Evolutionary conservation across 805 yeast genomes (phyloP), one percentile per base, ranked within the genome.

Genomic region (Kuraishia ogatae): DNA sequence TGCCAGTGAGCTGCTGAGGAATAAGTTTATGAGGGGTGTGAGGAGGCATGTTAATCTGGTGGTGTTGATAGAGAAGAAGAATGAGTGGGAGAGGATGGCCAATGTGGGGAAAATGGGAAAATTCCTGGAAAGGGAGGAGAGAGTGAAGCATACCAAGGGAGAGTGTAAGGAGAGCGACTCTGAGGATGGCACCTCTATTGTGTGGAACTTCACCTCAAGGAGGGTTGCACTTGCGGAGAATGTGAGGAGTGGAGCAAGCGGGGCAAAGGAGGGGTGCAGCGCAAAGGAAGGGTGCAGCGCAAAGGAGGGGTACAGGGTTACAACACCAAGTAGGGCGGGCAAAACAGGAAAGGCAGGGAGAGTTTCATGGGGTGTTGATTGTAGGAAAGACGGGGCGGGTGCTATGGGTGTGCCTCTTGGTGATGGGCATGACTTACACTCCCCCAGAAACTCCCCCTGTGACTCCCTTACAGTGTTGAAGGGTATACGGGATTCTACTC

Each of bases 1-100:
- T 19, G 88, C 93, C 0, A 57, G 66, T 0, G 70, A 72, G 15
- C 71, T 94, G 51, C 70, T 88, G 56, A 19, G 21, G 50, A 78
- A 77, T 52, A 74, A 75, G 52, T 85, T 85, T 62, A 69, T 87
- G 20, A 73, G 71, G 51, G 64, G 66, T 48, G 62, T 67, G 48
- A 69, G 66, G 57, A 63, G 67, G 54, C 64, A 67, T 29, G 58
- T 62, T 4, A 64, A 66, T 54, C 61, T 74, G 51, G 59, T 68
- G 11, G 65, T 64, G 28, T 62, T 77, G 58, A 70, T 81, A 50
- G 64, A 70, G 53, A 68, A 67, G 39, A 81, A 75, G 61, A 69
- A 76, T 43, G 61, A 64, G 20, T 68, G 72, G 68, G 62, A 71
- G 56, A 63, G 67, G 39, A 56, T 59, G n/a, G 58, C 66, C 26